Evolutionary conservation across 208 protist genomes (phyloP).

Genomic region (Histomonas meleagridis): DNA sequence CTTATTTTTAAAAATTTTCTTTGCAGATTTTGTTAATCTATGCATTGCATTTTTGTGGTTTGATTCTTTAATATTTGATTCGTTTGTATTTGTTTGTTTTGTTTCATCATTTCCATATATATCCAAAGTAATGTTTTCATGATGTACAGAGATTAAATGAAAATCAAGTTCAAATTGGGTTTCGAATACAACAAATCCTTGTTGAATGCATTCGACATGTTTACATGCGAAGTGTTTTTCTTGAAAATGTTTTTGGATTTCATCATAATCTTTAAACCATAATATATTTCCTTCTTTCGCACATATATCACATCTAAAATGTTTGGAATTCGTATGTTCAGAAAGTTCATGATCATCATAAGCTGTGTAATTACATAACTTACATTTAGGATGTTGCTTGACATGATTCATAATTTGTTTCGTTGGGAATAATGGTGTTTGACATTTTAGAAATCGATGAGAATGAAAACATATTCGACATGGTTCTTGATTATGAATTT

Average conservation of each 20-base stretch:
- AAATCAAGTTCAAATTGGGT: background rate
- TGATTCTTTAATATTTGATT: too few relatives aligned
- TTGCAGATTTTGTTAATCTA: too few relatives aligned
- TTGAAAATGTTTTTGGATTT: slow-evolving; percentile 32
- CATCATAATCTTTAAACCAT: background rate
- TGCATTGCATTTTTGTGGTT: too few relatives aligned
- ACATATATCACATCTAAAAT: slow-evolving; percentile 31
- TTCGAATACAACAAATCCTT: slow-evolving; percentile 3
- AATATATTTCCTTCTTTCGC: slow-evolving; percentile 1
- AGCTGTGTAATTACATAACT: background rate
- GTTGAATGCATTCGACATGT: background rate
- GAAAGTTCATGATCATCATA: background rate
- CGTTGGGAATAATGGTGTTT: background rate
- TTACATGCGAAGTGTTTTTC: background rate
- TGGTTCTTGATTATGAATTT: background rate
- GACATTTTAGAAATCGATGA: background rate
- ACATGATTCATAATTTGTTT: background rate
- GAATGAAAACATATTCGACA: background rate
- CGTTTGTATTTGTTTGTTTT: too few relatives aligned
- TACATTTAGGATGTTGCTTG: slow-evolving; percentile 9
- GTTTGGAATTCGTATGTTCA: background rate
- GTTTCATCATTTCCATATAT: too few relatives aligned
- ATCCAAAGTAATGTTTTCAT: too few relatives aligned
- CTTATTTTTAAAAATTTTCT: too few relatives aligned
- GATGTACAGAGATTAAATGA: background rate